Evolutionary conservation across 1,284 basidiomycete genomes (phyloP), one percentile per base, ranked within the genome.

Genomic region (Dichomitus squalens): DNA sequence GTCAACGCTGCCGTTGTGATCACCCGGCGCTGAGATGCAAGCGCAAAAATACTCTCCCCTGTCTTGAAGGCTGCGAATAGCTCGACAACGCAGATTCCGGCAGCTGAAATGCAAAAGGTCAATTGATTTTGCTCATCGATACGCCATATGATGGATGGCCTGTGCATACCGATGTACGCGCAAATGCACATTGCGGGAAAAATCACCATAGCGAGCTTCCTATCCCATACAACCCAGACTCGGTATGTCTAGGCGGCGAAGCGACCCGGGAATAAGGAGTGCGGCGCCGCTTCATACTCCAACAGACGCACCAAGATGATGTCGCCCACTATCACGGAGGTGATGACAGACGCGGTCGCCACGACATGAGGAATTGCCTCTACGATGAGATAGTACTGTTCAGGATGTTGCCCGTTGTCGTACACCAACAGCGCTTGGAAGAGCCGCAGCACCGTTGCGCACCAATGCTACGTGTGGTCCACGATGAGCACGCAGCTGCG

Each of bases 211-310:
- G 33, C 2, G 20, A 34, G 53, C n/a, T 51, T 57, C 16, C 58
- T 52, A 20, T 50, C 39, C 64, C 64, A 65, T 8, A 63, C 55
- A 31, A 59, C 41, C 64, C 64, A 65, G 3, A 63, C 56, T 11
- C 64, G 64, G 33, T 65, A 57, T 31, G 55, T 63, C 61, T 63
- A 27, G 31, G 18, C 21, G 6, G 6, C 4, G 31, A n/a, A 40
- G 6, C 6, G 8, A 3, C 35, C n/a, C n/a, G n/a, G n/a, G n/a
- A n/a, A n/a, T n/a, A n/a, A n/a, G n/a, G n/a, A n/a, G n/a, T n/a
- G n/a, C n/a, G n/a, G n/a, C n/a, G n/a, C n/a, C n/a, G n/a, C n/a
- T n/a, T n/a, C n/a, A n/a, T n/a, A n/a, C n/a, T n/a, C n/a, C n/a
- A n/a, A n/a, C n/a, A n/a, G 21, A 36, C 20, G 48, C 12, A 63